Conservation (phyloP, 495 filamentous ascomycete species). For the Astrothelium macrocarpum region DNA sequence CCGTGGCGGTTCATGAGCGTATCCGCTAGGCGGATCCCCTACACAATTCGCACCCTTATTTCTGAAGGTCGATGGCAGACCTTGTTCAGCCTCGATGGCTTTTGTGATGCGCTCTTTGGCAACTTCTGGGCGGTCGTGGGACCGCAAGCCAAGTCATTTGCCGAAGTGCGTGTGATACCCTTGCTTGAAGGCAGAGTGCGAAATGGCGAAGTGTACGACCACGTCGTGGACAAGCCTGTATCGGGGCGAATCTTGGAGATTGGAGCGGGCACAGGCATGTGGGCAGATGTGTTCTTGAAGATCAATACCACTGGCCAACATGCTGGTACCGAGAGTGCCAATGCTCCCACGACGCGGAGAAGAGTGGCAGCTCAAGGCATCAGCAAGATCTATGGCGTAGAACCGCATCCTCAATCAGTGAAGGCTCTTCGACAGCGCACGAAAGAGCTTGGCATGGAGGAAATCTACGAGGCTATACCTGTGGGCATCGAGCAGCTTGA, state of each 20-base stretch:
- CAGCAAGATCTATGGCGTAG: conserved; percentile 55
- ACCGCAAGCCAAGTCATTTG: conserved; percentile 10
- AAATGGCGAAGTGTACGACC: neutral
- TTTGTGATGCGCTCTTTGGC: conserved; percentile 22
- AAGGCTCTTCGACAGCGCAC: conserved; percentile 38
- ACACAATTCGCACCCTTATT: neutral
- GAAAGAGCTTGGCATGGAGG: conserved; percentile 40
- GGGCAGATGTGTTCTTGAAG: conserved; percentile 35
- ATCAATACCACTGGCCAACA: conserved; percentile 13
- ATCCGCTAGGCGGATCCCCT: neutral
- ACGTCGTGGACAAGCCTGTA: neutral
- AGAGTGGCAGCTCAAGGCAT: conserved; percentile 24
- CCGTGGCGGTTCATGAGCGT: neutral
- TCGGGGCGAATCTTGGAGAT: conserved; percentile 40
- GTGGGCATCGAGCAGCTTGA: conserved; percentile 49
- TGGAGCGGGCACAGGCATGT: conserved; percentile 43
- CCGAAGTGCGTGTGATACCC: conserved; percentile 17
- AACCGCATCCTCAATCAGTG: conserved; percentile 54
- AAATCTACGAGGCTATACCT: conserved; percentile 55
- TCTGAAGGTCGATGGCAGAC: neutral
- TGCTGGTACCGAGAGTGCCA: neutral
- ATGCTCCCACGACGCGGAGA: neutral
- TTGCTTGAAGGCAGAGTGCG: conserved; percentile 18
- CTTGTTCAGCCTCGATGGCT: conserved; percentile 8
- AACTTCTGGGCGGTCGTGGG: conserved; percentile 22